These are phyloP conservation scores for Fusarium sp. DNA, from an alignment of 2,329 filamentous ascomycete genomes.

Conservation along the genomic window DNA sequence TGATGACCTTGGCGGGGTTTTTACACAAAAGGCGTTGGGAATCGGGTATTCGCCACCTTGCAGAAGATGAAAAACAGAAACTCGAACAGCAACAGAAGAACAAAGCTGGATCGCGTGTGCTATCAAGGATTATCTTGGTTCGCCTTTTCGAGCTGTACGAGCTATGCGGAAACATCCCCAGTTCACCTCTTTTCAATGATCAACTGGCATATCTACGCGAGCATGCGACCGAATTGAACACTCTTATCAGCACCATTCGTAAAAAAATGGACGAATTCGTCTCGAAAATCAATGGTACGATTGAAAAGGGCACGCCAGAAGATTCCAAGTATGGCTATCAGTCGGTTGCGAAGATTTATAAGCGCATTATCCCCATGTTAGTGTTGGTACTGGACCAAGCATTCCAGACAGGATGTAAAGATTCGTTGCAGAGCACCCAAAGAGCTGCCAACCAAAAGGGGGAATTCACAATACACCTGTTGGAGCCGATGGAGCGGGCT, in stretches of 20 bases:
- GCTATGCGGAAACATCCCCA: constrained; percentile 30
- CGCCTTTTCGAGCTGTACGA: constrained; percentile 21
- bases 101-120: background rate
- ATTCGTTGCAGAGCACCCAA: background rate
- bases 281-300: constrained; percentile 10
- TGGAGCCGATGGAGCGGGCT: constrained; percentile 27
- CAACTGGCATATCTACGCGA: constrained; percentile 30
- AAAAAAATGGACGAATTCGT: constrained; percentile 13
- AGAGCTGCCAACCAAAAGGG: background rate
- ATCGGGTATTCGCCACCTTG: background rate
- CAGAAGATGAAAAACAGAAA: constrained; percentile 4
- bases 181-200: constrained; percentile 5
- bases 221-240: constrained; percentile 3
- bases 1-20: constrained; percentile 22
- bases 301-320: background rate
- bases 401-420: constrained; percentile 32
- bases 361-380: constrained; percentile 41
- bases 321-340: background rate
- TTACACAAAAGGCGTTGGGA: constrained; percentile 25
- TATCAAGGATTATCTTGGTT: constrained; percentile 24
- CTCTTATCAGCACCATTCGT: constrained; percentile 18
- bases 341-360: constrained; percentile 21
- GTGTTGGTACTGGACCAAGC: constrained; percentile 36
- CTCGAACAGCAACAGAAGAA: background rate
- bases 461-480: constrained; percentile 33